These are phyloP conservation scores for Acanthamoeba castellanii DNA, from an alignment of 208 protist species.

Conservation along the genomic window DNA sequence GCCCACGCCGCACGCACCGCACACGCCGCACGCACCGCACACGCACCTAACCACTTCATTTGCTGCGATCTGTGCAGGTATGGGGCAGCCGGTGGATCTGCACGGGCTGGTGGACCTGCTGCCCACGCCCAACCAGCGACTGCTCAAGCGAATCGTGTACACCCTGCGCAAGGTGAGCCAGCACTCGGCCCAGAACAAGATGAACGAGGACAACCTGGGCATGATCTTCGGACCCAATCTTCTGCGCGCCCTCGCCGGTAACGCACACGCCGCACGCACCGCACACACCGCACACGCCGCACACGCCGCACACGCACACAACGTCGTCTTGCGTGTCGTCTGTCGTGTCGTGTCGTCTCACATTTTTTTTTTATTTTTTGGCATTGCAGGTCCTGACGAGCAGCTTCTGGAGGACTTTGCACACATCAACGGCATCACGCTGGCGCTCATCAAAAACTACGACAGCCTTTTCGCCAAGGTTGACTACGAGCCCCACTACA, in stretches of 20 bases:
- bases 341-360: no score
- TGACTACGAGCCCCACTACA: constrained; percentile 36
- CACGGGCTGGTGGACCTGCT: background rate
- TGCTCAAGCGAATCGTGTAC: constrained; percentile 53
- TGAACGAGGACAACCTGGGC: constrained; percentile 63
- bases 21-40: background rate
- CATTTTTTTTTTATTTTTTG: constrained; percentile 9
- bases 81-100: background rate
- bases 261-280: no score
- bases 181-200: constrained; percentile 61
- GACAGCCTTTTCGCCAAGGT: constrained; percentile 47
- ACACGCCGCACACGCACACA: background rate
- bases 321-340: background rate
- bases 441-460: constrained; percentile 46
- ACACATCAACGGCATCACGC: constrained; percentile 40
- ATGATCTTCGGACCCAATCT: constrained; percentile 57
- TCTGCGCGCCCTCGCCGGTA: constrained; percentile 8
- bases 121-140: background rate
- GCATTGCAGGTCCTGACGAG: background rate
- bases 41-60: background rate
- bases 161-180: constrained; percentile 64
- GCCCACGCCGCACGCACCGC: background rate
- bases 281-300: no score
- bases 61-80: background rate
- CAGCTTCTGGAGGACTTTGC: constrained; percentile 55